These are phyloP conservation scores for Prunus fruticosa DNA, from an alignment of 306 rosid genomes.

Conservation along the genomic window DNA sequence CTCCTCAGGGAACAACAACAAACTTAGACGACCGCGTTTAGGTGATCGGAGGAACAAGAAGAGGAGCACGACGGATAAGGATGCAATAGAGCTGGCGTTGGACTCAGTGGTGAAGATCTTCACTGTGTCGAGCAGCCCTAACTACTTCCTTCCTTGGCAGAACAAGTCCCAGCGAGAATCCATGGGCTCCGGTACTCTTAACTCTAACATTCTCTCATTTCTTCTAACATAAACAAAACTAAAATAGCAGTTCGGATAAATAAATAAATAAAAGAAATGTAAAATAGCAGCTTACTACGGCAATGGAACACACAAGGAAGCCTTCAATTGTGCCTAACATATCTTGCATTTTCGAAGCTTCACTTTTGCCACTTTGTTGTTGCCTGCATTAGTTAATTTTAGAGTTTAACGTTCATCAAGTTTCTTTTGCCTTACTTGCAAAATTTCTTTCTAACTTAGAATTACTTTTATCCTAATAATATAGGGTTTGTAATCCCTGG, in stretches of 20 bases:
- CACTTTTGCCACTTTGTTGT: neutral
- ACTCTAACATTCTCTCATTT: neutral
- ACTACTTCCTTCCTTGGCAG: constrained; percentile 90
- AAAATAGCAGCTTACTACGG: neutral
- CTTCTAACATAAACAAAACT: neutral
- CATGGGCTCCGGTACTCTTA: constrained; percentile 73
- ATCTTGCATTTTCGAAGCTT: neutral
- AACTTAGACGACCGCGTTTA: constrained; percentile 1
- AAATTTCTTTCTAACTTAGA: constrained; percentile 8
- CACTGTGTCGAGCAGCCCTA: constrained; percentile 83
- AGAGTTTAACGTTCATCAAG: constrained; percentile 2
- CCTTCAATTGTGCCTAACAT: neutral
- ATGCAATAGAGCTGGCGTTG: constrained; percentile 67
- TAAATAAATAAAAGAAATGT: too few species aligned
- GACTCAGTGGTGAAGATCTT: constrained; percentile 85
- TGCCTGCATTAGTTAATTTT: constrained; percentile 1
- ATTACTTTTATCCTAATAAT: neutral
- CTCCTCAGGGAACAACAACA: neutral
- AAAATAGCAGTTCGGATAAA: too few species aligned
- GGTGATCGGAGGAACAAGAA: neutral
- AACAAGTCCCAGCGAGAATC: constrained; percentile 90
- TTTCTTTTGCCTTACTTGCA: neutral
- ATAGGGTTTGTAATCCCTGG: constrained; percentile 78
- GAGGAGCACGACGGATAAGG: constrained; percentile 10
- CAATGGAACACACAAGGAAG: neutral